Conservation (phyloP, 768 basidiomycete species). For the Termitomyces sp. region DNA sequence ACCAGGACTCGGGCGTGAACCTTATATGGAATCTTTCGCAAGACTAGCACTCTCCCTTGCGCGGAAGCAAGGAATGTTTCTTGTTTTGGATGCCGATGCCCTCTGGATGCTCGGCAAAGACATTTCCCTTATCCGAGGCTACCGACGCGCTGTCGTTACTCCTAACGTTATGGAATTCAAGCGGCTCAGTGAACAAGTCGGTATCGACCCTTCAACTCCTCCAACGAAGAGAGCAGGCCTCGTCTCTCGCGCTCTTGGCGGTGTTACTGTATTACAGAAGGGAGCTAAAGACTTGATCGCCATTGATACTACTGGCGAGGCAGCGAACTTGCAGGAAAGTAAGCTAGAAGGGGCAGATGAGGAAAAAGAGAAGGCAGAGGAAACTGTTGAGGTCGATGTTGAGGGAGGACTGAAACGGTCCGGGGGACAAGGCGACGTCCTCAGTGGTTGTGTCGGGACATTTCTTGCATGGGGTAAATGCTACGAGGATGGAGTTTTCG, state of each 20-base stretch:
- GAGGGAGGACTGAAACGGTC: slow-evolving; percentile 88
- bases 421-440: slow-evolving; percentile 94
- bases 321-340: slow-evolving; percentile 44
- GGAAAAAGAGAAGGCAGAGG: slow-evolving; percentile 51
- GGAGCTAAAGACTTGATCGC: slow-evolving; percentile 82
- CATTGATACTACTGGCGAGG: slow-evolving; percentile 63
- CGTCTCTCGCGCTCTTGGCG: slow-evolving; percentile 76
- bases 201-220: slow-evolving; percentile 54
- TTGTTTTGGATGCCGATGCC: slow-evolving; percentile 95
- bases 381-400: slow-evolving; percentile 63
- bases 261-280: slow-evolving; percentile 90
- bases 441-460: slow-evolving; percentile 85
- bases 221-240: slow-evolving; percentile 57
- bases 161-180: slow-evolving; percentile 95
- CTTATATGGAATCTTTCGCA: slow-evolving; percentile 86
- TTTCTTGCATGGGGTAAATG: slow-evolving; percentile 95
- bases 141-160: slow-evolving; percentile 84
- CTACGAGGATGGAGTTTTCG: slow-evolving; percentile 82
- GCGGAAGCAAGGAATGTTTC: slow-evolving; percentile 70
- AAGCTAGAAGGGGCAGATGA: slow-evolving; percentile 42
- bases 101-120: slow-evolving; percentile 82
- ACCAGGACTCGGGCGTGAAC: slow-evolving; percentile 89
- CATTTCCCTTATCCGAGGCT: slow-evolving; percentile 72
- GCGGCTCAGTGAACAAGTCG: slow-evolving; percentile 74
- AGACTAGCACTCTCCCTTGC: slow-evolving; percentile 75